Evolutionary conservation across 352 stramenopile species (phyloP), one percentile per base, ranked within the genome.

Genomic region (Pythium coloratum): DNA sequence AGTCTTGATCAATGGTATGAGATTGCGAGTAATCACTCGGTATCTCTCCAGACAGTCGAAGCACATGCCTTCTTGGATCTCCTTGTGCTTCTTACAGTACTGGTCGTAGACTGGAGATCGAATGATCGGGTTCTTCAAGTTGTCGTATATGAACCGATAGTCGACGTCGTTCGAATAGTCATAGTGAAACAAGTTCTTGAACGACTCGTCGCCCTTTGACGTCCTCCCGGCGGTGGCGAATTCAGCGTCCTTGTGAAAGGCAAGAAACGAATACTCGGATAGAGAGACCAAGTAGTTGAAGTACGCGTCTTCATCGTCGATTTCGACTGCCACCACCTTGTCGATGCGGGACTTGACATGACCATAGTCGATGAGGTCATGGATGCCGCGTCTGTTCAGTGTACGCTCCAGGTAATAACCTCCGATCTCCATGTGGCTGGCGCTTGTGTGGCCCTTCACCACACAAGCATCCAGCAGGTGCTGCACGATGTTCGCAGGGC

Each of bases 1-100:
- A 6, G 47, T 70, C 50, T 65, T 64, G 33, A 70, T 66, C 47
- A 70, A 36, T 14, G 56, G 57, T 38, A 70, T 70, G 46, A 70
- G 58, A 24, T 70, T 70, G 49, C 64, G 64, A 44, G 24, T 58
- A 30, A 58, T n/a, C 51, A 58, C 51, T 34, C 55, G 55, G 42
- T 49, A 51, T 24, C 55, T 34, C 38, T 62, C 55, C n/a, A 62
- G 55, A 34, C 55, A 62, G 55, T 62, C 55, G 38, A 62, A 49
- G 28, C 55, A 62, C 55, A 62, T 62, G 6, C 38, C 55, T 24
- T 24, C 44, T 24, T 24, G 44, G 16, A n/a, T 53, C 24, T 53
- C 36, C 40, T 62, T 62, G 55, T 62, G 55, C n/a, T 30, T 30
- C 10, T 24, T 38, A 24, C 55, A 64, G 42, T 64, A 64, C 30